Percentiles rank a stretch among this genome's conserved stretches.
phyloP scores from a whole-genome alignment of 1,284 basidiomycete genomes.

The Ustilago esculenta region DNA sequence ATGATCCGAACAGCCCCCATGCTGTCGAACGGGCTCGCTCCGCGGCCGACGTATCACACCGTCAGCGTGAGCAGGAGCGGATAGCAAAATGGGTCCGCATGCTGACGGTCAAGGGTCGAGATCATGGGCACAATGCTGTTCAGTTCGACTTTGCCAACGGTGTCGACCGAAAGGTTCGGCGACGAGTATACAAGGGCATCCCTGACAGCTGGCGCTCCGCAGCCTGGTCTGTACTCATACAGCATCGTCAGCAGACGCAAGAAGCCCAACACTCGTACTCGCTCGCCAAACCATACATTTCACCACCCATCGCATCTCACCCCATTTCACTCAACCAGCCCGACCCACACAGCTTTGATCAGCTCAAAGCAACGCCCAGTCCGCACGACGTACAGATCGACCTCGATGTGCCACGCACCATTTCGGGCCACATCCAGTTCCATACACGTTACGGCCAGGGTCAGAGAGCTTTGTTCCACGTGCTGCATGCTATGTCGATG shows the following conservation, averaged over 20 bases:
- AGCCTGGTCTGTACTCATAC: slow-evolving; percentile 82
- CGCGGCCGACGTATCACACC: slow-evolving; percentile 21
- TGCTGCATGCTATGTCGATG: slow-evolving; percentile 89
- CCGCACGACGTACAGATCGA: slow-evolving; percentile 96
- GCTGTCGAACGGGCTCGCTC: slow-evolving; percentile 21
- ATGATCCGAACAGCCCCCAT: slow-evolving; percentile 1
- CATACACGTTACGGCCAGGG: slow-evolving; percentile 91
- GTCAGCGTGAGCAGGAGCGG: slow-evolving; percentile 41
- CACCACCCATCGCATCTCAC: background rate
- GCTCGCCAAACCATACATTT: slow-evolving; percentile 22
- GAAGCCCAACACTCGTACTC: slow-evolving; percentile 69
- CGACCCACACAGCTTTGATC: slow-evolving; percentile 2
- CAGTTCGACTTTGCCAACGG: slow-evolving; percentile 27
- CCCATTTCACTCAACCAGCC: slow-evolving; percentile 4
- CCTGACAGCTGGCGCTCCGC: slow-evolving; percentile 94
- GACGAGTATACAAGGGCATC: slow-evolving; percentile 90
- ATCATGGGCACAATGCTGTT: slow-evolving; percentile 43
- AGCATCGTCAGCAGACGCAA: slow-evolving; percentile 66
- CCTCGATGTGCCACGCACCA: slow-evolving; percentile 95
- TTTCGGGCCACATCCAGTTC: slow-evolving; percentile 92
- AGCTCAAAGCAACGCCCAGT: slow-evolving; percentile 71
- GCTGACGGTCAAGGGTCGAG: slow-evolving; percentile 43
- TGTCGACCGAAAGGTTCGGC: slow-evolving; percentile 69
- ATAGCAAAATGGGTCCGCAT: slow-evolving; percentile 57
- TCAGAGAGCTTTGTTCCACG: slow-evolving; percentile 76